Conservation (phyloP, 352 stramenopile genomes). For the Peronospora belbahrii region DNA sequence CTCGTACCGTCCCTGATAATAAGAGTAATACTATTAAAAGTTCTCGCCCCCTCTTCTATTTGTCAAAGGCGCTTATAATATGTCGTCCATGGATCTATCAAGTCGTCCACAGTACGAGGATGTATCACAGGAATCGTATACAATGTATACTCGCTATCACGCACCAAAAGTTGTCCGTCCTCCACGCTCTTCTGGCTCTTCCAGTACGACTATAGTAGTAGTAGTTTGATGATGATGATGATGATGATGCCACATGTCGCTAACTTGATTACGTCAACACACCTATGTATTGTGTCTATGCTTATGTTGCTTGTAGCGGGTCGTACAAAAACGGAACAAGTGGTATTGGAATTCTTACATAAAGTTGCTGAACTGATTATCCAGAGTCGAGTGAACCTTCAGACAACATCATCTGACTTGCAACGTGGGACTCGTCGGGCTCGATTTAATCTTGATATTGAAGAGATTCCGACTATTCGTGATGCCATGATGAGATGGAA, state of each 20-base stretch:
- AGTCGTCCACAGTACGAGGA: no score
- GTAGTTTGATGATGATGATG: no score
- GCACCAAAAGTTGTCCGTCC: background rate
- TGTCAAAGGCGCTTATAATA: no score
- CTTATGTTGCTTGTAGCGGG: conserved; percentile 30
- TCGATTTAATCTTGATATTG: conserved; percentile 81
- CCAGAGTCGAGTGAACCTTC: conserved; percentile 69
- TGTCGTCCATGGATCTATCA: no score
- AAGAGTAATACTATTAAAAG: no score
- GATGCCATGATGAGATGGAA: conserved; percentile 60
- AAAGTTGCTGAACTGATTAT: conserved; percentile 79
- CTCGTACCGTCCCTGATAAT: conserved; percentile 19
- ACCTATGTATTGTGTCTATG: background rate
- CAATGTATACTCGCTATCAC: no score
- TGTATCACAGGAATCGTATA: no score
- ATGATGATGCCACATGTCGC: no score
- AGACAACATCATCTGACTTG: conserved; percentile 38
- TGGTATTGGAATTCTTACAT: conserved; percentile 80
- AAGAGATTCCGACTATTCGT: conserved; percentile 60
- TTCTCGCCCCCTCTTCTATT: no score
- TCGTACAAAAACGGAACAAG: conserved; percentile 71
- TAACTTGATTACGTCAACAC: background rate
- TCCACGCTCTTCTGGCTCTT: background rate
- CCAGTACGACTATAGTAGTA: no score
- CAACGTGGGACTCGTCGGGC: conserved; percentile 43